A percentile compares a stretch with the other conserved stretches of the same genome.
These are phyloP conservation scores for Kickxella alabastrina DNA, from an alignment of 192 early-diverging fungal species.

Conservation along the genomic window DNA sequence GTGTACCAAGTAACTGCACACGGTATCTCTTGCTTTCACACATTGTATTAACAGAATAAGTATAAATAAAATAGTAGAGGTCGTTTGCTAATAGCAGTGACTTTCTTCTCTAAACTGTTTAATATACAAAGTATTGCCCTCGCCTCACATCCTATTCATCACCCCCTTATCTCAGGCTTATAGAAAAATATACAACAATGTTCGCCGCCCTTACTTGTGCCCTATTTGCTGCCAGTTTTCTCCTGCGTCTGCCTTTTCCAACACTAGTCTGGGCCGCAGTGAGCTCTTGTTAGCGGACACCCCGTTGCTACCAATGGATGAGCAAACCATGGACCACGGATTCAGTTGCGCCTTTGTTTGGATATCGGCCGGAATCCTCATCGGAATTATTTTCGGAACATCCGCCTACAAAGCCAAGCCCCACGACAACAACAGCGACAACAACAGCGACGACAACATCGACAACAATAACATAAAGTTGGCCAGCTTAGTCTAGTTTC, in stretches of 20 bases:
- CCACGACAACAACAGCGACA: not conserved
- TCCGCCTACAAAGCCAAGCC: not conserved
- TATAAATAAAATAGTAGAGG: not conserved
- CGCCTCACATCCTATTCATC: too few relatives aligned
- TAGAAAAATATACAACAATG: not conserved
- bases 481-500: too few relatives aligned
- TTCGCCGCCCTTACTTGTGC: not conserved
- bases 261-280: not conserved
- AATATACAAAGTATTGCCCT: not conserved
- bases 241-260: not conserved
- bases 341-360: conserved; percentile 1
- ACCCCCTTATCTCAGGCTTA: too few relatives aligned
- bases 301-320: not conserved
- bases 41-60: not conserved
- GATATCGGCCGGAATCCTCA: conserved; percentile 1
- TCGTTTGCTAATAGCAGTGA: not conserved
- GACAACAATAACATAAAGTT: too few relatives aligned
- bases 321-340: not conserved
- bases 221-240: not conserved
- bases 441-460: not conserved
- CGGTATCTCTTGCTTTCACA: not conserved
- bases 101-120: not conserved
- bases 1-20: too few relatives aligned
- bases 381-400: not conserved
- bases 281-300: not conserved